Evolutionary conservation across 495 filamentous ascomycete genomes (phyloP).

Genomic region (Cetradonia linearis): DNA sequence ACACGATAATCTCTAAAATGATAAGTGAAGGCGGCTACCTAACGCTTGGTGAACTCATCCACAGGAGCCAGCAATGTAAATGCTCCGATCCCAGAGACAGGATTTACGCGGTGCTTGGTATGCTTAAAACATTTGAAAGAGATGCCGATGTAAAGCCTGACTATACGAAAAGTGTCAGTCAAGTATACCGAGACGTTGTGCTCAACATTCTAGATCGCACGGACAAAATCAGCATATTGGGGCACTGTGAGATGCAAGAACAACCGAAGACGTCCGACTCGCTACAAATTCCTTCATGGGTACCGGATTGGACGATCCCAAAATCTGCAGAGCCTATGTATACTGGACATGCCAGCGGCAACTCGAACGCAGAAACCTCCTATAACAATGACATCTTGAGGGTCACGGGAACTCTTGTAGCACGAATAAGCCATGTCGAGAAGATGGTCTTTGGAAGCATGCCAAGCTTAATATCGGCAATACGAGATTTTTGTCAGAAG

Average conservation of each 20-base stretch:
- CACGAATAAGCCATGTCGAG: neutral
- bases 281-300: conserved; percentile 4
- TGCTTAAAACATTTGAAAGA: neutral
- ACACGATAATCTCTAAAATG: neutral
- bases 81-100: conserved; percentile 13
- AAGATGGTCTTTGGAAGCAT: neutral
- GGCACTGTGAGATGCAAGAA: neutral
- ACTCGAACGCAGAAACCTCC: conserved; percentile 4
- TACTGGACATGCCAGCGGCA: neutral
- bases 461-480: neutral
- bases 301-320: conserved; percentile 2
- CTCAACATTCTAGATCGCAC: neutral
- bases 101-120: conserved; percentile 8
- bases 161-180: conserved; percentile 1
- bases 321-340: neutral
- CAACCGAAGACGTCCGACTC: neutral
- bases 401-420: neutral
- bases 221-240: neutral
- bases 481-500: neutral
- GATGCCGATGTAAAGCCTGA: neutral
- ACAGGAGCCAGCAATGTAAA: neutral
- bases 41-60: neutral
- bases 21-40: neutral
- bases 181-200: conserved; percentile 5
- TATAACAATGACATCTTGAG: neutral